These are phyloP conservation scores for Circinella minor DNA, from an alignment of 371 early-diverging fungal species.

Conservation along the genomic window DNA sequence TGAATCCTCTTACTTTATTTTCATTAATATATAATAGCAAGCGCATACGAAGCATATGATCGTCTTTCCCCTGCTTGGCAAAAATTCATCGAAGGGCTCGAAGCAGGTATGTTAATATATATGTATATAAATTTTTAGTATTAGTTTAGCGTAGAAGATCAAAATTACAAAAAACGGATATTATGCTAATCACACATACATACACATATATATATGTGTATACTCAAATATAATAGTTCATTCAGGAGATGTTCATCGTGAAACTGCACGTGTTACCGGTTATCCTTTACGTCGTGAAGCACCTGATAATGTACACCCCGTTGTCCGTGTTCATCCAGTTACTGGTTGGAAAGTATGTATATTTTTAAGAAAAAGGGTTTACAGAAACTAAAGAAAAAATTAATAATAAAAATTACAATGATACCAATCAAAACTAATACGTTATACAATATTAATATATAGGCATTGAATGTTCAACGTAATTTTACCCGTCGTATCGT, in stretches of 20 bases:
- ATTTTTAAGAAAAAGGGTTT: no score
- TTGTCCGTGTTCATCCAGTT: conserved; percentile 69
- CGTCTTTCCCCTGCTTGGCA: conserved; percentile 60
- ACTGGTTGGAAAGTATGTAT: conserved; percentile 59
- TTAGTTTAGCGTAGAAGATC: no score
- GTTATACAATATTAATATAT: no score
- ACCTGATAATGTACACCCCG: conserved; percentile 57
- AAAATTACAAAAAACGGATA: conserved; percentile 32
- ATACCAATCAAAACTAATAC: no score
- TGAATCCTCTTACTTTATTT: no score
- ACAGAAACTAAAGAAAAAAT: no score
- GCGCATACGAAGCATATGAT: conserved; percentile 66
- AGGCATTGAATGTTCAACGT: conserved; percentile 59
- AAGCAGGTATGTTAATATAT: conserved; percentile 10
- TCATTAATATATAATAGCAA: conserved; percentile 14
- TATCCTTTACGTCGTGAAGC: conserved; percentile 48
- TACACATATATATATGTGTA: no score
- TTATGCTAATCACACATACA: conserved; percentile 61
- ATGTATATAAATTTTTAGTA: background rate
- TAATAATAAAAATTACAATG: no score
- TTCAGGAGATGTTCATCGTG: conserved; percentile 50
- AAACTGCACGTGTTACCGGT: conserved; percentile 42
- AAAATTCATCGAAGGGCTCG: conserved; percentile 60
- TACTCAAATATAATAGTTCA: conserved; percentile 55
- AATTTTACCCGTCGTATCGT: conserved; percentile 66